Evolutionary conservation across 371 early-diverging fungal species (phyloP).

Genomic region (Mucor plumbeus): DNA sequence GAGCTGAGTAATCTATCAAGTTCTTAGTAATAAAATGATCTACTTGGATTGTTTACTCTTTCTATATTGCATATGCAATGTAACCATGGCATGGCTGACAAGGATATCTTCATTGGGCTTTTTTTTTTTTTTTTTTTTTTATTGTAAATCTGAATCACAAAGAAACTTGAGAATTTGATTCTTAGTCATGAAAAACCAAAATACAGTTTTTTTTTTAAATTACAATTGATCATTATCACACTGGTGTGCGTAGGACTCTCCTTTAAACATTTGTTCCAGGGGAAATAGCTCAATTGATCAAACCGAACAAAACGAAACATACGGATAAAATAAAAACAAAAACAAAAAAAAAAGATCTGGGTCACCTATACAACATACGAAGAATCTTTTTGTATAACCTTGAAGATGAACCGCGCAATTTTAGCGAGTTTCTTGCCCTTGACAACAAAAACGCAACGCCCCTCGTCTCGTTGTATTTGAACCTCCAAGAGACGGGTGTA

Average conservation of each 20-base stretch:
- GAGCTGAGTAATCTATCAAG: not conserved
- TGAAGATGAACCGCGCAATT: not conserved
- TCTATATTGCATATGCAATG: not conserved
- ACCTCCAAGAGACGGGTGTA: not conserved
- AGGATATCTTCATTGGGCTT: not conserved
- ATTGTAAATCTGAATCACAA: not conserved
- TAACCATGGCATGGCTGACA: not conserved
- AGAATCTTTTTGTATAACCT: not conserved
- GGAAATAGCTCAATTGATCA: not conserved
- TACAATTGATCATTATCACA: not conserved
- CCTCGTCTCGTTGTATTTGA: not conserved
- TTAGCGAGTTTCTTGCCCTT: not conserved
- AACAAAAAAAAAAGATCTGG: not conserved
- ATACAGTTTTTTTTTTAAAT: not conserved
- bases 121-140: no score
- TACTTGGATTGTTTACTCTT: not conserved
- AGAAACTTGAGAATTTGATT: not conserved
- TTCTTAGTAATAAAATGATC: not conserved
- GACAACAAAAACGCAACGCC: conserved; percentile 1
- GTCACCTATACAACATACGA: not conserved
- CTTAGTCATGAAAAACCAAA: not conserved
- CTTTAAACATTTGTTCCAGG: not conserved
- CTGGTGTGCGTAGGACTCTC: not conserved
- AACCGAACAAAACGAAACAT: not conserved
- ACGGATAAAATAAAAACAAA: not conserved